Base-by-base conservation (phyloP, 1,284 basidiomycete genomes). In the Bondarzewia mesenterica region DNA sequence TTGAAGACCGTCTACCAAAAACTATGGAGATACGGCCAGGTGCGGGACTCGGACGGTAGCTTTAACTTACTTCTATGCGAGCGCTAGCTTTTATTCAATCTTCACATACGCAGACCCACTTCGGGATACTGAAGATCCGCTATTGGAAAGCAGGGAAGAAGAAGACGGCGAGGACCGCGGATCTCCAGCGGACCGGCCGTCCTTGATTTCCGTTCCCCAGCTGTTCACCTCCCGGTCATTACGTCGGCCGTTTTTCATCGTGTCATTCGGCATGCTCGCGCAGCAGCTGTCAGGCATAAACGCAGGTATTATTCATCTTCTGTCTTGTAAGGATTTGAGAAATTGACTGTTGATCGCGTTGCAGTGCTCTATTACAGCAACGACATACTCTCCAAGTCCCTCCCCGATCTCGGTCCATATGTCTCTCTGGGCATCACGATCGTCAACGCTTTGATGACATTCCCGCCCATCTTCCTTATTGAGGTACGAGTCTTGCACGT, bases 321-420 rank as follows among this genome's bases (percentile, higher is more conserved):
- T 23, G 12, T 18, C 41, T 10, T 3, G 5, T 7, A 32, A 32
- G 29, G 4, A n/a, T 32, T 18, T 5, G 26, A 26, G 7, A 29
- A 23, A 22, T 46, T 32, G 21, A 36, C 6, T 12, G 25, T 47
- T 7, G 29, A 41, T 37, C 29, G 3, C 3, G 10, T n/a, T 6
- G 18, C 8, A 68, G 91, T 93, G 23, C 69, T 93, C 44, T 94
- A 92, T 62, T 94, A 93, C 67, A 92, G 89, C 63, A 93, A 91
- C 52, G 79, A 84, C 36, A 92, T 95, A 46, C 74, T 95, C 14
- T 78, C 82, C 7, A 81, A 82, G 45, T 77, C 89, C 2, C 66
- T 94, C 44, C 89, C 91, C 7, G 76, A 84, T 10, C 64, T 83
- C 14, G 91, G 88, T 0, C 82, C 85, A 20, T 89, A 85, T 56